Percentiles rank a stretch among this genome's conserved stretches.
These are phyloP conservation scores for Solanum lignicaule DNA, from an alignment of 257 asterid species.

Conservation along the genomic window DNA sequence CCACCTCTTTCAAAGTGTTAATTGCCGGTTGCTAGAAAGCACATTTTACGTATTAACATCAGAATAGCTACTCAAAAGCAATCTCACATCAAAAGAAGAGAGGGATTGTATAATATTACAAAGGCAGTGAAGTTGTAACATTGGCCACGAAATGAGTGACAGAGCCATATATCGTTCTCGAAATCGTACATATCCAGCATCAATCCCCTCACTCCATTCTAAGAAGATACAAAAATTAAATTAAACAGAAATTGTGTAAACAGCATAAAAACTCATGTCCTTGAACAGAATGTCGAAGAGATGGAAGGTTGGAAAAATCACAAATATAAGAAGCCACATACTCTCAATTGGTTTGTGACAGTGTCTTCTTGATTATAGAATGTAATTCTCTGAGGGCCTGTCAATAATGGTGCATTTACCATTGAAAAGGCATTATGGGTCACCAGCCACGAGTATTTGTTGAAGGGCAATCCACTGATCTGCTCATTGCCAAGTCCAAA, in stretches of 20 bases:
- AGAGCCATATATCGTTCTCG: slow-evolving; percentile 92
- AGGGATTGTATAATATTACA: slow-evolving; percentile 29
- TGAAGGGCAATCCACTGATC: slow-evolving; percentile 83
- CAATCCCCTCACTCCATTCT: slow-evolving; percentile 98
- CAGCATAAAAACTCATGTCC: neutral
- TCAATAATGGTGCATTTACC: slow-evolving; percentile 68
- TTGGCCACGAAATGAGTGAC: slow-evolving; percentile 89
- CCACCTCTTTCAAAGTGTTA: slow-evolving; percentile 75
- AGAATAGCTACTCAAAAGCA: slow-evolving; percentile 9
- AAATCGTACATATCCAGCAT: slow-evolving; percentile 99
- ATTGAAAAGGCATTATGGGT: slow-evolving; percentile 92
- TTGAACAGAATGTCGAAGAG: neutral
- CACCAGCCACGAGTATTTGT: slow-evolving; percentile 90
- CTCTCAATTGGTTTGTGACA: slow-evolving; percentile 87
- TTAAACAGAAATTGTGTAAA: neutral
- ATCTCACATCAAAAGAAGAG: neutral
- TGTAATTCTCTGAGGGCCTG: slow-evolving; percentile 76
- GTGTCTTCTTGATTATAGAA: slow-evolving; percentile 92
- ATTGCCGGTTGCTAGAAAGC: slow-evolving; percentile 60
- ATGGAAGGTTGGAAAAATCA: neutral
- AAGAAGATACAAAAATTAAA: slow-evolving; percentile 7
- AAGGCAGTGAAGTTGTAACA: slow-evolving; percentile 96
- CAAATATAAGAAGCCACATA: slow-evolving; percentile 10
- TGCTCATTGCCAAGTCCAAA: slow-evolving; percentile 7
- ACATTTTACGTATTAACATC: slow-evolving; percentile 1